Evolutionary conservation across 2,329 filamentous ascomycete genomes (phyloP).

Genomic region (Cladophialophora bantiana): DNA sequence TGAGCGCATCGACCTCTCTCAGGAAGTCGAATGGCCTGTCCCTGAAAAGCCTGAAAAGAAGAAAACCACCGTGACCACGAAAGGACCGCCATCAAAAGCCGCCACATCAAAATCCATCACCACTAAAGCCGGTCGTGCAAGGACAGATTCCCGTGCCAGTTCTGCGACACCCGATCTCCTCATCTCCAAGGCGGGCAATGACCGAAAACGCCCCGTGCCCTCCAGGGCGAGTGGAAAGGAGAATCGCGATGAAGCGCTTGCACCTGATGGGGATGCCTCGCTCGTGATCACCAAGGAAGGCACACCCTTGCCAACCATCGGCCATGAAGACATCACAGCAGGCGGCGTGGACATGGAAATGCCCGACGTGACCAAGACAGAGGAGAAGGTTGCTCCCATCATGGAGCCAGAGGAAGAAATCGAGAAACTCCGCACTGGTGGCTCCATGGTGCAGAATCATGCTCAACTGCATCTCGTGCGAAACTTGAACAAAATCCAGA

Average conservation of each 20-base stretch:
- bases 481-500: slow-evolving; percentile 92
- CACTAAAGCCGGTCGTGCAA: slow-evolving; percentile 55
- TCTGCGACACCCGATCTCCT: slow-evolving; percentile 64
- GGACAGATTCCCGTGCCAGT: slow-evolving; percentile 60
- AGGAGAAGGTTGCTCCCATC: slow-evolving; percentile 44
- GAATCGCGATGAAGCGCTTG: slow-evolving; percentile 57
- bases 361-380: slow-evolving; percentile 49
- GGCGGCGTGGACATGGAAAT: slow-evolving; percentile 52
- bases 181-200: slow-evolving; percentile 55
- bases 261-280: slow-evolving; percentile 33
- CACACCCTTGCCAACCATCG: slow-evolving; percentile 47
- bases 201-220: slow-evolving; percentile 55
- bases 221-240: slow-evolving; percentile 68
- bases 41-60: slow-evolving; percentile 89
- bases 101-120: slow-evolving; percentile 61
- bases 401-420: slow-evolving; percentile 70
- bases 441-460: slow-evolving; percentile 98
- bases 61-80: slow-evolving; percentile 68
- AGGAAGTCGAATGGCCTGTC: slow-evolving; percentile 95
- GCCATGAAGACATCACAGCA: slow-evolving; percentile 40
- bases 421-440: slow-evolving; percentile 90
- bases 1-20: slow-evolving; percentile 80
- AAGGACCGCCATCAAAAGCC: slow-evolving; percentile 61
- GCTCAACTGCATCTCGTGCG: slow-evolving; percentile 95
- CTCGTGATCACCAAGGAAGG: slow-evolving; percentile 47